Evolutionary conservation across 768 basidiomycete species (phyloP).

Genomic region (Pholiota conissans): DNA sequence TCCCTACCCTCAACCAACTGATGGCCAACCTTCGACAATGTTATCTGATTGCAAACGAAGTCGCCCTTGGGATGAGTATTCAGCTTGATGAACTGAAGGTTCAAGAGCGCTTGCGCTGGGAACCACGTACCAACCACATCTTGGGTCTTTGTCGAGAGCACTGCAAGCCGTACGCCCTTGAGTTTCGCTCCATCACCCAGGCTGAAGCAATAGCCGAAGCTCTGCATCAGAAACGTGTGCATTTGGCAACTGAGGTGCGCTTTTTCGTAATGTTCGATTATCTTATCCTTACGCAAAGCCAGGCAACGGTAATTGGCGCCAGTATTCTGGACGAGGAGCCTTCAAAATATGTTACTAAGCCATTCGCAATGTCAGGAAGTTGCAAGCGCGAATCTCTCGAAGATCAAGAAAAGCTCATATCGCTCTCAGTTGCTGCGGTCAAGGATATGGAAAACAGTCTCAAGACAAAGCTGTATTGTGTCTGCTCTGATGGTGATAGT

Average conservation of each 20-base stretch:
- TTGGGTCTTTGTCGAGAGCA: constrained; percentile 9
- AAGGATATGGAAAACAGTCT: not conserved
- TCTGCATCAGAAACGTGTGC: not conserved
- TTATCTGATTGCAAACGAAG: not conserved
- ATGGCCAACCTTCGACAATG: not conserved
- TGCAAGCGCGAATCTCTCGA: not conserved
- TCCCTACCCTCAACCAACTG: not conserved
- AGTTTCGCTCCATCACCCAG: constrained; percentile 3
- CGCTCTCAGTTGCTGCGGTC: not conserved
- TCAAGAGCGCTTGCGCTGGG: constrained; percentile 11
- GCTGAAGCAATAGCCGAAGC: not conserved
- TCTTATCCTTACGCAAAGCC: not conserved
- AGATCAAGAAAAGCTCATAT: not conserved
- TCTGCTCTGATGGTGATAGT: not conserved
- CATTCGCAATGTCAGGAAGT: not conserved
- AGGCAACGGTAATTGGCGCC: not conserved
- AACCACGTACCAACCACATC: constrained; percentile 4
- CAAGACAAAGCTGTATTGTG: not conserved
- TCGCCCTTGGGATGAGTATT: constrained; percentile 1
- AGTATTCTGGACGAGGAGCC: not conserved
- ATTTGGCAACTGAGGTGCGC: constrained; percentile 5
- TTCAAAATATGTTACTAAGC: not conserved
- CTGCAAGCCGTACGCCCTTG: not conserved
- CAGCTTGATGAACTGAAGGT: constrained; percentile 6
- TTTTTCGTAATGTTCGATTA: not conserved